Percentiles rank a stretch among this genome's conserved stretches.
Conservation (phyloP, 805 yeast species). For the Ogataea chonburiensis region DNA sequence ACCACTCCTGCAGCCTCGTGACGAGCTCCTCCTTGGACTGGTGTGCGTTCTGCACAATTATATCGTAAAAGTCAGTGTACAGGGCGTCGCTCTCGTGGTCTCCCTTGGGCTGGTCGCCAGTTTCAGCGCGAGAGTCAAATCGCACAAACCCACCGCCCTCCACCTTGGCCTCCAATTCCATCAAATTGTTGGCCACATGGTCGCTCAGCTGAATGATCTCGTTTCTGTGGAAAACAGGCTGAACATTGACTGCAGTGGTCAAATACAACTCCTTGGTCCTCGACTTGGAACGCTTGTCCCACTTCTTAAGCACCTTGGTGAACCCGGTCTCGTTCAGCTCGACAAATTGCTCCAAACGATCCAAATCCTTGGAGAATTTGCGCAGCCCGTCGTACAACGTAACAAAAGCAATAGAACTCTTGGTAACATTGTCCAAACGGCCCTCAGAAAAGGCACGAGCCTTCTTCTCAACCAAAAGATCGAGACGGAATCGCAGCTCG, state of each 20-base stretch:
- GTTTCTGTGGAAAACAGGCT: conserved; percentile 91
- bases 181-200: conserved; percentile 58
- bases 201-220: conserved; percentile 85
- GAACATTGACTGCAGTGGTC: conserved; percentile 91
- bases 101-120: conserved; percentile 2
- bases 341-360: conserved; percentile 86
- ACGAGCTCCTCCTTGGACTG: conserved; percentile 36
- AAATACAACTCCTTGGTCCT: conserved; percentile 91
- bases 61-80: conserved; percentile 60
- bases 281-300: conserved; percentile 96
- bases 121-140: conserved; percentile 22
- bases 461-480: conserved; percentile 72
- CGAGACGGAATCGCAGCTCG: conserved; percentile 75
- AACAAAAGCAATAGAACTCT: conserved; percentile 72
- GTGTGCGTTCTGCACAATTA: conserved; percentile 36
- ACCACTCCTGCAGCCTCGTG: conserved; percentile 34
- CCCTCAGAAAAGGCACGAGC: conserved; percentile 40
- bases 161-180: conserved; percentile 74
- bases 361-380: conserved; percentile 84
- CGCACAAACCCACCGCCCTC: conserved; percentile 38
- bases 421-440: conserved; percentile 45
- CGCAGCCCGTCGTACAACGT: conserved; percentile 86
- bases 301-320: conserved; percentile 90
- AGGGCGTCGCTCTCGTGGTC: conserved; percentile 58
- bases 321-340: conserved; percentile 95